Percentiles rank a stretch among this genome's conserved stretches.
Conservation (phyloP, 176 grass and related monocot species). For the Carex scoparia region DNA sequence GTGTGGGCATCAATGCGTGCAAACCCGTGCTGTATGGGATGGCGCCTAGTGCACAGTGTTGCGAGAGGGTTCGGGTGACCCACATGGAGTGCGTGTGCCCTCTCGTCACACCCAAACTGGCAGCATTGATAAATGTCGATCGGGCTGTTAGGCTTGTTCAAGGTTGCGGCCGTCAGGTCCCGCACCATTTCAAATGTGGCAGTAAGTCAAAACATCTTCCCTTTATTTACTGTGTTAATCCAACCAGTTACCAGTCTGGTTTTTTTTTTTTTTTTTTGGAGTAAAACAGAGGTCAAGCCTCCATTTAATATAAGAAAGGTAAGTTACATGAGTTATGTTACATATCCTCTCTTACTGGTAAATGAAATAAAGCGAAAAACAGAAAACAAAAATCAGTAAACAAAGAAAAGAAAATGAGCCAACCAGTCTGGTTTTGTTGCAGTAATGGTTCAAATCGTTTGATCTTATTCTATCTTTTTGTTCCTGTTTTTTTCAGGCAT, state of each 20-base stretch:
- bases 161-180: background rate
- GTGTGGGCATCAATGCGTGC: background rate
- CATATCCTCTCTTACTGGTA: no score
- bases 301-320: no score
- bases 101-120: background rate
- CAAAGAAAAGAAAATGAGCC: no score
- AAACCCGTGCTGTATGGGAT: slow-evolving; percentile 8
- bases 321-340: no score
- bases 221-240: background rate
- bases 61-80: background rate
- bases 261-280: background rate
- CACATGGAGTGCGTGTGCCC: slow-evolving; percentile 7
- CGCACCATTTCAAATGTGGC: slow-evolving; percentile 11
- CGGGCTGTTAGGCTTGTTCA: background rate
- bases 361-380: no score
- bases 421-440: background rate
- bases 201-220: background rate
- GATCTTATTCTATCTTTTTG: background rate
- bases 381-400: no score
- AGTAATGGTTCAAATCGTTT: background rate
- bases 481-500: slow-evolving; percentile 13
- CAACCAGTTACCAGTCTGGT: background rate
- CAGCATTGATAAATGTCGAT: background rate
- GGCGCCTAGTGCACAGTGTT: background rate
- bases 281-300: no score